These are phyloP conservation scores for Rosa hybrid DNA, from an alignment of 331 rosid genomes.

Conservation along the genomic window DNA sequence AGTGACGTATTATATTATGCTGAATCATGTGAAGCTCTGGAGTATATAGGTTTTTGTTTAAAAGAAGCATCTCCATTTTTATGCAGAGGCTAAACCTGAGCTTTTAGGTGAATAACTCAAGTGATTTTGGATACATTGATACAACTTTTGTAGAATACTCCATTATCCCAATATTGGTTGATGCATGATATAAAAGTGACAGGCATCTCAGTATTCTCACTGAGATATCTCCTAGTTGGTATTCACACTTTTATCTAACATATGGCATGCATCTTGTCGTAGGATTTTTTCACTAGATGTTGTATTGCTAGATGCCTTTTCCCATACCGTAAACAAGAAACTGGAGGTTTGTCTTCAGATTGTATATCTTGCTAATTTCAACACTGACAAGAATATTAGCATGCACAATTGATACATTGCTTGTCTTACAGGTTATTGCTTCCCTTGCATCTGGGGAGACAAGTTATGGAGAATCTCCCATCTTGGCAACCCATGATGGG, in stretches of 20 bases:
- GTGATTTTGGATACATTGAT: background rate
- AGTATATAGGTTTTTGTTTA: background rate
- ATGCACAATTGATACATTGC: slow-evolving; percentile 21
- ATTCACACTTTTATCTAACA: slow-evolving; percentile 32
- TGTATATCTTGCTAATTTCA: slow-evolving; percentile 8
- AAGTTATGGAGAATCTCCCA: slow-evolving; percentile 80
- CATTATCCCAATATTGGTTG: background rate
- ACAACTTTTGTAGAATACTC: background rate
- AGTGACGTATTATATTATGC: background rate
- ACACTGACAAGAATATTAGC: slow-evolving; percentile 12
- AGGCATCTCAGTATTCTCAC: background rate
- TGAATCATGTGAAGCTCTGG: background rate
- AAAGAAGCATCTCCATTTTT: background rate
- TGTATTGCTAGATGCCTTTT: slow-evolving; percentile 56
- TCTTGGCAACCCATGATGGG: slow-evolving; percentile 79
- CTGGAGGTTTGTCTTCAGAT: slow-evolving; percentile 56
- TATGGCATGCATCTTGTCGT: slow-evolving; percentile 89
- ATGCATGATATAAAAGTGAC: background rate
- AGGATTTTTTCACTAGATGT: slow-evolving; percentile 89
- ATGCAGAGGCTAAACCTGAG: background rate
- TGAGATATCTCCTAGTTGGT: slow-evolving; percentile 18
- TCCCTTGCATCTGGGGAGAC: slow-evolving; percentile 81
- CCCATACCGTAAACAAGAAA: slow-evolving; percentile 60
- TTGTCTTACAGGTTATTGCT: slow-evolving; percentile 72
- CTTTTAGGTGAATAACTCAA: background rate